Evolutionary conservation across 225 moss, liverwort and hornwort genomes (phyloP), one percentile per base, ranked within the genome.

Genomic region (Pseudoscleropodium purum): DNA sequence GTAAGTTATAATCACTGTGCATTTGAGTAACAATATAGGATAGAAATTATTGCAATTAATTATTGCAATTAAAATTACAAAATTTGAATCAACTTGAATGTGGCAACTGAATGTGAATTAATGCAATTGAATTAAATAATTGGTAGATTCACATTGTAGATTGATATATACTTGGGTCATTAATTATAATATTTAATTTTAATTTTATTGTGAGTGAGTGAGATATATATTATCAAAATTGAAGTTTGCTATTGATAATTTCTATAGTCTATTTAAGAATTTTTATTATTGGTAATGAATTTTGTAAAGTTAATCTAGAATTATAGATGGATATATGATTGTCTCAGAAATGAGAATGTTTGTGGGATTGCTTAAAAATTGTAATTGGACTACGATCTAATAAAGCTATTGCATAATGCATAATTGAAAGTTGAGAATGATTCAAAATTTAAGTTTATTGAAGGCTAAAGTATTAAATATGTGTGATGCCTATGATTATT

Each of bases 361-460:
- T 75, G 10, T 30, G 17, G 10, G 1, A 10, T 30, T 74, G 5
- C 17, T 74, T 30, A 10, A 45, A 9, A 18, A 75, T 47, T 45
- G 3, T 10, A 45, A 45, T 45, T 74, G 30, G 10, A 45, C 4
- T 45, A 43, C 6, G 16, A 29, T 18, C 1, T 47, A 11, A 31
- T 30, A 24, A 13, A 73, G 6, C 45, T 74, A 74, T 74, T 74
- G 18, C 4, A 2, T 30, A 3, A 74, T 45, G 74, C 6, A 30
- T 18, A 30, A 47, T 10, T 45, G 47, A 18, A 2, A 74, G 4
- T 45, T 1, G 4, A 0, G 0, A 6, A 45, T 45, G 45, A 18
- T 47, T 4, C 2, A 47, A 6, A 45, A 6, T 17, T 74, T 18
- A 17, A 29, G 4, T 15, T 43, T 73, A 73, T 73, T 72, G 5